Evolutionary conservation across 139 green algal genomes (phyloP), one percentile per base, ranked within the genome.

Genomic region (Chlorella vulgaris): DNA sequence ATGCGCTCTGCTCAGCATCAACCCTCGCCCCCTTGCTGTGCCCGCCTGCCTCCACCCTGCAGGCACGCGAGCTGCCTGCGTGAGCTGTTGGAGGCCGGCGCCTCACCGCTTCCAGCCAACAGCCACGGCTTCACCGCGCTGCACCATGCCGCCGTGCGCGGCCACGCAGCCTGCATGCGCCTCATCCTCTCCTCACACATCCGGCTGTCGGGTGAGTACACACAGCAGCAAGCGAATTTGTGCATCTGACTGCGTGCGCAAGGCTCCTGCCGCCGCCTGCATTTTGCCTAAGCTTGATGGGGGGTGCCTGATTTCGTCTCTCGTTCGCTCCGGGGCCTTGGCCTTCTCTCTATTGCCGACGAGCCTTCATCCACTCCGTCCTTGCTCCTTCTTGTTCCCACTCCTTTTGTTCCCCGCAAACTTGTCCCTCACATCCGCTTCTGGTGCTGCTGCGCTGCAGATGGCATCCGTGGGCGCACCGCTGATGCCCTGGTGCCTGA

Each of bases 41-140:
- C 35, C 7, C 36, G 7, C 26, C 31, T 61, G 28, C 7, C 39
- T 39, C 26, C 5, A 22, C 2, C 18, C 6, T 65, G 31, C 73
- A 79, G 51, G 18, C 61, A 79, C 35, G 53, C 51, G 19, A 53
- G 42, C 35, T 69, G 53, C 53, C 31, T 51, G 13, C 53, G 53
- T 2, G 73, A 79, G 73, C 73, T 79, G 35, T 51, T 79, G 10
- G 51, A 79, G 26, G 73, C 73, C 0, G 73, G 73, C 7, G 73
- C 73, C 51, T 68, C 31, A 13, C 73, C 73, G 22, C 53, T 79
- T 35, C 73, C 73, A 0, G 73, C 73, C 24, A 79, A 79, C 26
- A 35, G 1, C 6, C 73, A 79, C 29, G 73, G 73, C 2, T 38
- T 53, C 24, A 68, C 53, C 0, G 7, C 73, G 2, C 35, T 79